These are phyloP conservation scores for Ascomycota sp. DNA, from an alignment of 2,329 filamentous ascomycete species.

Conservation along the genomic window DNA sequence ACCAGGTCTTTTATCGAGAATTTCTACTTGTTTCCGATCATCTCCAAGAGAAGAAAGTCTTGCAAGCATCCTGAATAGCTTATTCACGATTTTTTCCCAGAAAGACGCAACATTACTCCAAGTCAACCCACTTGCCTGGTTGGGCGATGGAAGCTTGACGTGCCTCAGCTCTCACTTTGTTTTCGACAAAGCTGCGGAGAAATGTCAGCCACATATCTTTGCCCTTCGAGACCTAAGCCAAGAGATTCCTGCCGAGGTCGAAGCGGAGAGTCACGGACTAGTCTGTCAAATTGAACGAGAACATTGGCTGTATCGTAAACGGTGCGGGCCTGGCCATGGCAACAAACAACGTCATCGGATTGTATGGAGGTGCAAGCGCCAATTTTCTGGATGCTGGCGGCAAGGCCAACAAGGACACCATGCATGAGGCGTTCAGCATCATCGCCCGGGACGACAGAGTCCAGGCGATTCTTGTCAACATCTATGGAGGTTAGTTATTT, in stretches of 20 bases:
- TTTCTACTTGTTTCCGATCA: slow-evolving; percentile 2
- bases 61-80: slow-evolving; percentile 3
- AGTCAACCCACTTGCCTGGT: slow-evolving; percentile 16
- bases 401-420: slow-evolving; percentile 66
- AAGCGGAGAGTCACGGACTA: slow-evolving; percentile 41
- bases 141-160: slow-evolving; percentile 9
- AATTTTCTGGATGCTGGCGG: slow-evolving; percentile 86
- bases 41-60: slow-evolving; percentile 3
- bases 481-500: slow-evolving; percentile 29
- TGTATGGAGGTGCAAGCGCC: slow-evolving; percentile 46
- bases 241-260: slow-evolving; percentile 14
- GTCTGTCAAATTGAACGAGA: slow-evolving; percentile 46
- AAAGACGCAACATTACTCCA: slow-evolving; percentile 27
- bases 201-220: slow-evolving; percentile 21
- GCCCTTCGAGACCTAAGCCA: slow-evolving; percentile 12
- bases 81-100: slow-evolving; percentile 19
- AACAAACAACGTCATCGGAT: slow-evolving; percentile 58
- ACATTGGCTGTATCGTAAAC: slow-evolving; percentile 71
- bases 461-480: slow-evolving; percentile 41
- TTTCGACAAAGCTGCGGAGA: slow-evolving; percentile 25
- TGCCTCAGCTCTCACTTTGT: slow-evolving; percentile 19
- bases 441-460: slow-evolving; percentile 53
- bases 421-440: slow-evolving; percentile 55
- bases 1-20: slow-evolving; percentile 3
- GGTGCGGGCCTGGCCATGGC: slow-evolving; percentile 84